Evolutionary conservation across 2,329 filamentous ascomycete genomes (phyloP), one percentile per base, ranked within the genome.

Genomic region (Trichoderma harzianum): DNA sequence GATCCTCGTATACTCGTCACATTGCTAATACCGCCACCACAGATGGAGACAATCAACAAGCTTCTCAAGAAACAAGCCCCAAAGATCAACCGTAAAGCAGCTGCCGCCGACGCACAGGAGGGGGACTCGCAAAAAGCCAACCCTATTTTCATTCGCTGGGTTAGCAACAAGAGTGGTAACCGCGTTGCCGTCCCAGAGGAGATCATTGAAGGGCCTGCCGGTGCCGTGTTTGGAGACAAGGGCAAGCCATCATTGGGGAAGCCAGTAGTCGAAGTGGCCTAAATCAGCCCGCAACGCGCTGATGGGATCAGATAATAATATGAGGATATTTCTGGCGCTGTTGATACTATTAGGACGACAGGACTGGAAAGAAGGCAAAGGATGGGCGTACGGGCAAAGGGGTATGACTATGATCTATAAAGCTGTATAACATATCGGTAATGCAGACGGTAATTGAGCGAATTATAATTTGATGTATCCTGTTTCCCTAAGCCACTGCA

Each of bases 31-130:
- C 51, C 4, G 28, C 6, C 7, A 26, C 39, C 32, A 24, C 76
- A 95, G 92, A 93, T 94, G 88, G 93, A 95, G 84, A 96, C 93
- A 0, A 95, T 96, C 87, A 95, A 96, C 84, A 94, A 95, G 77
- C 89, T 96, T 2, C 89, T 96, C 67, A 94, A 94, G 81, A 94
- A 95, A 79, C 93, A 95, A 79, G 92, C 93, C 1, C 91, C 93
- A 28, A 95, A 95, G 81, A 89, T 89, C 71, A 91, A 87, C 75
- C 84, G 85, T 74, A 88, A 87, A 75, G 85, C 80, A 36, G 85
- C 76, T 69, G 87, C 85, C 39, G 86, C 86, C 12, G 85, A 84
- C 11, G 83, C 83, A 2, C 84, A 84, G 8, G 87, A 87, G 64
- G 82, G 80, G 1, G 85, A 86, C 2, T 75, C 79, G 3, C 83